Evolutionary conservation across 805 yeast genomes (phyloP), one percentile per base, ranked within the genome.

Genomic region (Lipomyces sp.): DNA sequence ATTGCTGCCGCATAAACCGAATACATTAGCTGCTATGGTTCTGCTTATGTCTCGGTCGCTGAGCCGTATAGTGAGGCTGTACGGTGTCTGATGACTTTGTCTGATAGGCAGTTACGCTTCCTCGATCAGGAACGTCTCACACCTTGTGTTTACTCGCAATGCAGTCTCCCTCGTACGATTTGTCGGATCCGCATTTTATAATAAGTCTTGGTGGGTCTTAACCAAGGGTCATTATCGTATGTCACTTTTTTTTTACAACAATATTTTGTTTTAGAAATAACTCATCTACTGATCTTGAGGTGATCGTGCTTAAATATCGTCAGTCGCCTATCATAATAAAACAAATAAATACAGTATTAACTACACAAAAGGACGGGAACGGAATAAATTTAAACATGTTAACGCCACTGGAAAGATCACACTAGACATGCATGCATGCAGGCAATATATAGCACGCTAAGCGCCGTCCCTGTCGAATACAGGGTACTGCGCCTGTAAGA

Each of bases 341-440:
- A 42, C 18, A n/a, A 42, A n/a, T 42, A 6, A 15, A 42, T 42
- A 42, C 24, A 42, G n/a, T 42, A 42, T 24, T 24, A 24, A 24
- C 24, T 42, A 42, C 48, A 42, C 48, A n/a, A 15, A 37, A 0
- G 39, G n/a, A n/a, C 24, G 24, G 24, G 24, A 1, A 24, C 24
- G 24, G 15, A 42, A 42, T 6, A 42, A 42, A 42, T 4, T 15
- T 15, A 42, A 42, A n/a, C 48, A 42, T 42, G 48, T 11, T 42
- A 42, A 42, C 48, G 4, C 48, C 48, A 42, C 48, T 37, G 24
- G 48, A 42, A 24, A 42, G 48, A 42, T 42, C 48, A 42, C 18
- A 42, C n/a, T 42, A 42, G 48, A 42, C n/a, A 42, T 42, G n/a
- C n/a, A 6, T 42, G 48, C 48, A 42, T n/a, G 48, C n/a, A 42